These are phyloP conservation scores for Termitomyces sp. DNA, from an alignment of 768 basidiomycete species.

Conservation along the genomic window DNA sequence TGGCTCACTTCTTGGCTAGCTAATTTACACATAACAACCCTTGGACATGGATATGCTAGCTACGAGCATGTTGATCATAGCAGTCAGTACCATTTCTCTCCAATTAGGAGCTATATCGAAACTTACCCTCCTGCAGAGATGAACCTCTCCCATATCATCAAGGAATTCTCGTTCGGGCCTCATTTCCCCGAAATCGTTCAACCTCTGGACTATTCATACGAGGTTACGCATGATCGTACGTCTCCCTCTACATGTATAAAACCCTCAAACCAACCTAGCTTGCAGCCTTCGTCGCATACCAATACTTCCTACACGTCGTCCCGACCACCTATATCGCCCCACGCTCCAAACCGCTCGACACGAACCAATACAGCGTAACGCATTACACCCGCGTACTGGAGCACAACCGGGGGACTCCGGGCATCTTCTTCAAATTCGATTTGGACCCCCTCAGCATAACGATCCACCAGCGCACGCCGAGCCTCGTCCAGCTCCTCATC, in stretches of 20 bases:
- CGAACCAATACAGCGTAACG: conserved; percentile 92
- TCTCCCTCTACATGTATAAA: conserved; percentile 10
- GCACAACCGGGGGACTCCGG: conserved; percentile 79
- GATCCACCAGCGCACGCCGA: conserved; percentile 85
- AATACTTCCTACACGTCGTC: conserved; percentile 94
- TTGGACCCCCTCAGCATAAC: conserved; percentile 85
- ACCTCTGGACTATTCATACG: conserved; percentile 89
- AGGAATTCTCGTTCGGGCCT: conserved; percentile 95
- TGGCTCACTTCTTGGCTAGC: conserved; percentile 34
- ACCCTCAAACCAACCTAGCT: background rate
- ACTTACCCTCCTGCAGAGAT: conserved; percentile 51
- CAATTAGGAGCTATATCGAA: background rate
- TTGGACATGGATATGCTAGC: conserved; percentile 93
- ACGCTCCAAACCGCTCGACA: conserved; percentile 57
- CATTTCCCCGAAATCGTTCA: conserved; percentile 95
- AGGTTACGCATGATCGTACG: conserved; percentile 67
- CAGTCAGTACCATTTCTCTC: conserved; percentile 43
- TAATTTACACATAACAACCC: conserved; percentile 91
- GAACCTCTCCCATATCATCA: conserved; percentile 96
- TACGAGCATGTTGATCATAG: conserved; percentile 84
- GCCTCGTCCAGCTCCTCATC: conserved; percentile 77
- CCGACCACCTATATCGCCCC: conserved; percentile 90
- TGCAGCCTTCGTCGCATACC: conserved; percentile 83
- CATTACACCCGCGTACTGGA: conserved; percentile 79
- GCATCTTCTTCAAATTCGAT: conserved; percentile 99